Evolutionary conservation across 2,329 filamentous ascomycete species (phyloP), one percentile per base, ranked within the genome.

Genomic region (Venturia carpophila): DNA sequence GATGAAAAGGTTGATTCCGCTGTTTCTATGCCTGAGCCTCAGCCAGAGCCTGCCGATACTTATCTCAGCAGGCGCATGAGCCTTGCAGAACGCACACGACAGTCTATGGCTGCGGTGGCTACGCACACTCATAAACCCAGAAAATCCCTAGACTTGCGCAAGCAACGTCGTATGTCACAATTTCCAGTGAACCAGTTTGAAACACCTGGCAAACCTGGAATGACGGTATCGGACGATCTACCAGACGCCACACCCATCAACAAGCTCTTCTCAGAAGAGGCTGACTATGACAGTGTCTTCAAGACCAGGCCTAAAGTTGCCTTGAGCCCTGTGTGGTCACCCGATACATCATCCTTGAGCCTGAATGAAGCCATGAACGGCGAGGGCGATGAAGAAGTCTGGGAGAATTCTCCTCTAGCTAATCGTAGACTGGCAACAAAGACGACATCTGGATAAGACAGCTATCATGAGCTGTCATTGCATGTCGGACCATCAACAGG

Each of bases 241-340:
- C 68, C 77, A 67, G 76, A 74, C 27, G 76, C 79, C 4, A 80
- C 85, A 1, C 81, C 89, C 10, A 80, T 83, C 0, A 88, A 93
- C 71, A 83, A 87, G 68, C 76, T 96, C 49, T 86, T 96, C 37
- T 82, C 82, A 19, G 82, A 87, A 64, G 87, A 91, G 69, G 80
- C 83, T 4, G 91, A 95, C 67, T 89, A 91, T 74, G 88, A 89
- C 66, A 88, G 87, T 34, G 87, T 96, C 0, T 97, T 97, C 74
- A 90, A 87, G 76, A 92, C 90, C 68, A 78, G 92, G 68, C 92
- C 92, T 0, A 89, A 87, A 74, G 85, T 97, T 69, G 87, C 87
- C 68, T 84, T 84, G 13, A 96, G 91, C 73, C 91, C 92, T 1
- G 60, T 66, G 13, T 62, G 37, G 27, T 64, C 34, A n/a, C 64